Evolutionary conservation across 768 basidiomycete species (phyloP), one percentile per base, ranked within the genome.

Genomic region (Lentinula aciculospora): DNA sequence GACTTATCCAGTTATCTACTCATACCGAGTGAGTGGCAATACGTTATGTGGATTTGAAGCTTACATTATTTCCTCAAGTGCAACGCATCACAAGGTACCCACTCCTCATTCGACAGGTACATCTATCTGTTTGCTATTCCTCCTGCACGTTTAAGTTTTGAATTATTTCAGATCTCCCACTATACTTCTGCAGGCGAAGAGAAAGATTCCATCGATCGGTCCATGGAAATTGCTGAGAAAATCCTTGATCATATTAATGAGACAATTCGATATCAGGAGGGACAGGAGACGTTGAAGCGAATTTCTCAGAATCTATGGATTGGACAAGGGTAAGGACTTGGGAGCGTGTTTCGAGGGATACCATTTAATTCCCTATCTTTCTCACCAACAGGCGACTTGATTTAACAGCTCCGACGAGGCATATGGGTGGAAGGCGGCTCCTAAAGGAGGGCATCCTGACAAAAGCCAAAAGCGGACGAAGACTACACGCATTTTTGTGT

Each of bases 51-150:
- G 40, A 64, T 4, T 2, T 9, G 19, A 15, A 19, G n/a, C 27
- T 40, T 39, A 39, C 50, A 15, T 34, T 29, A 15, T 40, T 4
- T 13, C 40, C 19, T 60, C 47, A 49, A 94, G 92, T 95, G 94
- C 94, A 97, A 83, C 86, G 96, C 8, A 86, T 98, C 57, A 97
- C 96, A 0, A 81, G 93, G 57, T 99, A 98, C 67, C 96, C 96
- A 0, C 76, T 99, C 0, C 78, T 98, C 31, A 85, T 98, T 62
- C 85, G 85, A 55, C 90, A 92, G 71, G 86, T 84, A 49, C 19
- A 69, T 34, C n/a, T 59, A 3, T 29, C 25, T 17, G 12, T 17
- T 25, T 10, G 61, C 44, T 25, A 28, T 10, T n/a, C n/a, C n/a
- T n/a, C 49, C 9, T 34, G 29, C 21, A 27, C 13, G 21, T 15